Evolutionary conservation across 306 rosid species (phyloP).

Genomic region (Pachyrhizus erosus): DNA sequence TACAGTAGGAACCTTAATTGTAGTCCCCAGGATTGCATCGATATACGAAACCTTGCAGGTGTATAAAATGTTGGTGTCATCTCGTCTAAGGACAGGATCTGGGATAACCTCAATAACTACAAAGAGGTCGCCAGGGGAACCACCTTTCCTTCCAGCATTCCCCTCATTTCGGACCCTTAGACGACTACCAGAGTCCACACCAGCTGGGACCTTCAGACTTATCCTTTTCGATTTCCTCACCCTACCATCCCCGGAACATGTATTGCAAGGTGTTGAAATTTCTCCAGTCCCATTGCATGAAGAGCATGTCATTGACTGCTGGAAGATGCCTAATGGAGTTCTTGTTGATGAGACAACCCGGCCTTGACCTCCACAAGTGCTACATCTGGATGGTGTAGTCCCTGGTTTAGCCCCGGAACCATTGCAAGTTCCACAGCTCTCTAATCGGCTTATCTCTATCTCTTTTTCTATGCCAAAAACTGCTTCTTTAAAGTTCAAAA

Average conservation of each 20-base stretch:
- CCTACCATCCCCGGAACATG: slow-evolving; percentile 94
- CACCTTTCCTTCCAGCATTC: slow-evolving; percentile 84
- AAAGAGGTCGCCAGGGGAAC: slow-evolving; percentile 89
- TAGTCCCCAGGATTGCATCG: slow-evolving; percentile 92
- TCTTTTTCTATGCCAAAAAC: slow-evolving; percentile 92
- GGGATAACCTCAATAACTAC: slow-evolving; percentile 83
- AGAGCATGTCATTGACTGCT: slow-evolving; percentile 93
- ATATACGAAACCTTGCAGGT: slow-evolving; percentile 83
- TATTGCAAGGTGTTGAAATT: slow-evolving; percentile 82
- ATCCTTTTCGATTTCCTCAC: slow-evolving; percentile 89
- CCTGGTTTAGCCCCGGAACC: slow-evolving; percentile 97
- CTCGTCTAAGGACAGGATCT: slow-evolving; percentile 88
- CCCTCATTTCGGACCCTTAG: slow-evolving; percentile 93
- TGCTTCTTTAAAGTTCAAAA: slow-evolving; percentile 89
- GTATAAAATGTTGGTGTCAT: slow-evolving; percentile 87
- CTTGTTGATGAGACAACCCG: slow-evolving; percentile 86
- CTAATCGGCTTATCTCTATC: slow-evolving; percentile 86
- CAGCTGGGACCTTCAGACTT: slow-evolving; percentile 92
- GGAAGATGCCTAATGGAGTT: slow-evolving; percentile 94
- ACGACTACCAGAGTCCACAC: slow-evolving; percentile 95
- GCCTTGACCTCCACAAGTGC: slow-evolving; percentile 97
- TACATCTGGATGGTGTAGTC: slow-evolving; percentile 76
- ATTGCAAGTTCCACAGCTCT: slow-evolving; percentile 87
- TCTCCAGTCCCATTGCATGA: slow-evolving; percentile 87
- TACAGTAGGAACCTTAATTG: slow-evolving; percentile 86